Evolutionary conservation across 306 rosid species (phyloP).

Genomic region (Prinsepia uniflora): DNA sequence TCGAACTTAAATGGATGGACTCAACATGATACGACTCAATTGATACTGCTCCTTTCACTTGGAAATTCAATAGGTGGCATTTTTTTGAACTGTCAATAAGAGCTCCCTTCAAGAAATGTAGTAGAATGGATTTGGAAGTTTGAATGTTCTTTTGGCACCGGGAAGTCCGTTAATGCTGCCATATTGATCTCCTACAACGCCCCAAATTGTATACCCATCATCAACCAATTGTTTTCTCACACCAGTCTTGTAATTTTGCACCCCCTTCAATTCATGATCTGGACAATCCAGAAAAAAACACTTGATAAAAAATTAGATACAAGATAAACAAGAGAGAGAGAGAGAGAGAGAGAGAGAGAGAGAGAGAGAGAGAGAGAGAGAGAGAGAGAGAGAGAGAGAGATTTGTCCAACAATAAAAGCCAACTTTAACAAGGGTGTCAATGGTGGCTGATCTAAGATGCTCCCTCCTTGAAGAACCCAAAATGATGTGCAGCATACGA

Average conservation of each 20-base stretch:
- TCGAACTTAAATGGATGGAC: too few relatives aligned
- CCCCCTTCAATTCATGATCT: slow-evolving; percentile 32
- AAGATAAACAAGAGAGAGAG: neutral
- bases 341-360: slow-evolving; percentile 28
- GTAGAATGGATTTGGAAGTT: slow-evolving; percentile 50
- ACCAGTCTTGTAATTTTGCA: slow-evolving; percentile 37
- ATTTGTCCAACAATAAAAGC: slow-evolving; percentile 57
- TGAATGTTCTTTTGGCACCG: slow-evolving; percentile 34
- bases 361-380: neutral
- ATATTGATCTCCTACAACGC: slow-evolving; percentile 40
- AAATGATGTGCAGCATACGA: slow-evolving; percentile 49
- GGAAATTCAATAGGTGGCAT: too few relatives aligned
- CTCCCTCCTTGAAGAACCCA: slow-evolving; percentile 61
- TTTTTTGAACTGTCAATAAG: too few relatives aligned
- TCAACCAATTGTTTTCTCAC: slow-evolving; percentile 29
- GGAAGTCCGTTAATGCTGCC: slow-evolving; percentile 47
- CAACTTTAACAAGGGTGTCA: slow-evolving; percentile 57
- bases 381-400: slow-evolving; percentile 17
- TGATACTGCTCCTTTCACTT: too few relatives aligned
- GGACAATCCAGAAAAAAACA: neutral
- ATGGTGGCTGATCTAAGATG: slow-evolving; percentile 57
- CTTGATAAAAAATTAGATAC: neutral
- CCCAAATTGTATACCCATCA: slow-evolving; percentile 41
- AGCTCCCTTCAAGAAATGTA: slow-evolving; percentile 26
- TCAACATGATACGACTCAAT: too few relatives aligned